Percentiles rank a stretch among this genome's conserved stretches.
phyloP scores from a whole-genome alignment of 1,284 basidiomycete genomes.

The Rhodotorula sp. region DNA sequence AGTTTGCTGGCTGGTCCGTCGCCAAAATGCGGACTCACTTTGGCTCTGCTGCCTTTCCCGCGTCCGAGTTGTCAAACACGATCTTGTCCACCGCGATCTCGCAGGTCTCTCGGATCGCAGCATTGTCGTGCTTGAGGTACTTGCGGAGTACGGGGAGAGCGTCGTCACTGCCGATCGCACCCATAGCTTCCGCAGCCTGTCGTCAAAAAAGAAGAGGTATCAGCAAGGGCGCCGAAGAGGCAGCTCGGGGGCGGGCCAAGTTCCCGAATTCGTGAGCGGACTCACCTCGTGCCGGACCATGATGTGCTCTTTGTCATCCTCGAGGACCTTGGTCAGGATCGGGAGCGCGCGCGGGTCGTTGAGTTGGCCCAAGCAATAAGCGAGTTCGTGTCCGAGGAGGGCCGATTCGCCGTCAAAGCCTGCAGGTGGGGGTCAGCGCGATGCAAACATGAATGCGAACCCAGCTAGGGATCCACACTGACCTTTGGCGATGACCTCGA shows the following conservation, averaged over 20 bases:
- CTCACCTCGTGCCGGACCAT: slow-evolving; percentile 97
- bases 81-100: slow-evolving; percentile 96
- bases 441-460: not conserved
- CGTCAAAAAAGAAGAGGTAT: not conserved
- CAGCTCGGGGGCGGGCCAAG: not conserved
- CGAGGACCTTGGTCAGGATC: slow-evolving; percentile 72
- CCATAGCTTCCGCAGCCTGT: slow-evolving; percentile 95
- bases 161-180: slow-evolving; percentile 73
- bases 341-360: slow-evolving; percentile 71
- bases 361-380: slow-evolving; percentile 95
- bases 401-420: slow-evolving; percentile 85
- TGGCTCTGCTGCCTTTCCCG: slow-evolving; percentile 47
- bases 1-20: too few relatives aligned
- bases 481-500: slow-evolving; percentile 84
- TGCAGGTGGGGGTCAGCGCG: slow-evolving; percentile 46
- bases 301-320: slow-evolving; percentile 71
- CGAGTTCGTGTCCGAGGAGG: slow-evolving; percentile 93
- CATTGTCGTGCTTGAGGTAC: slow-evolving; percentile 63
- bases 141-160: slow-evolving; percentile 71
- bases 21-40: too few relatives aligned
- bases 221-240: too few relatives aligned
- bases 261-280: not conserved
- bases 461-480: slow-evolving; percentile 29
- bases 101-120: slow-evolving; percentile 91
- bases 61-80: slow-evolving; percentile 73